Percentiles rank a stretch among this genome's conserved stretches.
Evolutionary conservation across 768 basidiomycete genomes (phyloP).

Genomic region (Suillus bovinus): DNA sequence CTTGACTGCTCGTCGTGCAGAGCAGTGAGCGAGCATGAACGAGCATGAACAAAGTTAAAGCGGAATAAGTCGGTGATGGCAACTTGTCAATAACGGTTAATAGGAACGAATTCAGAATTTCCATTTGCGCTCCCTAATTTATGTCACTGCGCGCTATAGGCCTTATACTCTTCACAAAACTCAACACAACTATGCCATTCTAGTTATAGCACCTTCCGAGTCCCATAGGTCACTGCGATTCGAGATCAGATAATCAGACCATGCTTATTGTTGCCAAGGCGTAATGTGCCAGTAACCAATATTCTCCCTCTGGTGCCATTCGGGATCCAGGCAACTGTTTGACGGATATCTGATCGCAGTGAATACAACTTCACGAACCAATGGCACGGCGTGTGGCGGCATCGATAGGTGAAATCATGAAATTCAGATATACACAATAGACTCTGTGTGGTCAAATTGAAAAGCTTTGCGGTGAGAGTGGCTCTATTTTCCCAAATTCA

Average conservation of each 20-base stretch:
- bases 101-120: background rate
- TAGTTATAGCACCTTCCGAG: background rate
- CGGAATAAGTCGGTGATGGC: background rate
- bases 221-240: background rate
- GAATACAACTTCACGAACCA: background rate
- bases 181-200: background rate
- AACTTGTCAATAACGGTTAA: background rate
- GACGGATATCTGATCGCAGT: background rate
- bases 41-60: background rate
- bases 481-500: background rate
- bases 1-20: conserved; percentile 16
- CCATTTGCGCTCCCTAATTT: background rate
- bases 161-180: background rate
- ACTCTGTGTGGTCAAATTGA: background rate
- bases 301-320: background rate
- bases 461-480: background rate
- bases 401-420: background rate
- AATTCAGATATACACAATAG: background rate
- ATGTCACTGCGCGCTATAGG: background rate
- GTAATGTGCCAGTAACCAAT: background rate
- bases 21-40: conserved; percentile 27
- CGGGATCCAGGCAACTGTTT: background rate
- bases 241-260: background rate
- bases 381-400: background rate
- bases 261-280: background rate